Percentiles rank a stretch among this genome's conserved stretches.
phyloP scores from a whole-genome alignment of 371 early-diverging fungal genomes.

The Mortierella sp. region DNA sequence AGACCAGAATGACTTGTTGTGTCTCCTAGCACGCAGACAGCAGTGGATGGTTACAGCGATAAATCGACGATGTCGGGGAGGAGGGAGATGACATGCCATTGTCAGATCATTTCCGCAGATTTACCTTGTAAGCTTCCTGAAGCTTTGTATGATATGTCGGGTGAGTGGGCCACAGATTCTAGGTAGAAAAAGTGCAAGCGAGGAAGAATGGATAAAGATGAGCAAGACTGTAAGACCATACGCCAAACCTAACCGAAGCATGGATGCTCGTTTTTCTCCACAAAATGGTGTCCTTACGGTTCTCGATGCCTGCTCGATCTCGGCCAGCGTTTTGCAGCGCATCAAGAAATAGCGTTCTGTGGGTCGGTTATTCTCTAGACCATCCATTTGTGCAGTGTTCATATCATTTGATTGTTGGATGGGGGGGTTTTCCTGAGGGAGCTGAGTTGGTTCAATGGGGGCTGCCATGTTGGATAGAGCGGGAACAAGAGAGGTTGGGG shows the following conservation, averaged over 20 bases:
- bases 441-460: too few species aligned
- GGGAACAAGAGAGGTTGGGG: too few species aligned
- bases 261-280: too few species aligned
- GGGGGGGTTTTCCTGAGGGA: too few species aligned
- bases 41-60: not conserved
- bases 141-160: slow-evolving; percentile 22
- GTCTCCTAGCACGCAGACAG: slow-evolving; percentile 4
- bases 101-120: not conserved
- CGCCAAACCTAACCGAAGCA: too few species aligned
- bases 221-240: too few species aligned
- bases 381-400: not conserved
- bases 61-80: not conserved
- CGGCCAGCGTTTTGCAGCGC: slow-evolving; percentile 11
- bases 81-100: not conserved
- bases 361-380: not conserved
- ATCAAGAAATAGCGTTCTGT: slow-evolving; percentile 18
- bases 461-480: too few species aligned
- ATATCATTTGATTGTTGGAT: not conserved
- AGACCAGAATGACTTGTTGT: slow-evolving; percentile 11
- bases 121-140: slow-evolving; percentile 20
- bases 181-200: not conserved
- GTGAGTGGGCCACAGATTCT: slow-evolving; percentile 35
- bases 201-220: not conserved
- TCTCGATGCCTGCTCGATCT: slow-evolving; percentile 14
- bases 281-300: slow-evolving; percentile 2